These are phyloP conservation scores for Coprinopsis sp. DNA, from an alignment of 768 basidiomycete species.

Conservation along the genomic window DNA sequence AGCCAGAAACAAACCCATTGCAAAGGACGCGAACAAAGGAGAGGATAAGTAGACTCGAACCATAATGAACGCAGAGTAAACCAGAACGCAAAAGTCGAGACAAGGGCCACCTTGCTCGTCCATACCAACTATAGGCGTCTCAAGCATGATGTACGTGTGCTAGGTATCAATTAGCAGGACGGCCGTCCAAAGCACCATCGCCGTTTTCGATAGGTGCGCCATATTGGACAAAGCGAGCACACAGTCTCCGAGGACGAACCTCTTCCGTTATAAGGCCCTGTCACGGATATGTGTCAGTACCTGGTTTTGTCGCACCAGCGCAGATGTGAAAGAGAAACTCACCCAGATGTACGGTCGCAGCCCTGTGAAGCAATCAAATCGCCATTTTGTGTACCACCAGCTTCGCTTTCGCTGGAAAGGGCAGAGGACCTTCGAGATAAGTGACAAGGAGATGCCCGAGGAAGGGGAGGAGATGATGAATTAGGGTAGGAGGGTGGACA, in stretches of 20 bases:
- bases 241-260: conserved; percentile 82
- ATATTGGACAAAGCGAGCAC: conserved; percentile 71
- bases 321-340: background rate
- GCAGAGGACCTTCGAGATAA: conserved; percentile 44
- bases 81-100: too few relatives aligned
- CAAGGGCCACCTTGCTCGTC: conserved; percentile 56
- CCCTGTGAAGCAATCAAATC: conserved; percentile 51
- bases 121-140: conserved; percentile 75
- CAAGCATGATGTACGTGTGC: conserved; percentile 92
- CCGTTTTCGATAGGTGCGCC: conserved; percentile 45
- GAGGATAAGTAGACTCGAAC: too few relatives aligned
- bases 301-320: conserved; percentile 11
- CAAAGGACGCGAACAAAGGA: too few relatives aligned
- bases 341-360: conserved; percentile 64
- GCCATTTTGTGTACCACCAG: conserved; percentile 30
- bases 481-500: conserved; percentile 45
- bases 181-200: conserved; percentile 67
- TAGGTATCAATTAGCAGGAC: conserved; percentile 21
- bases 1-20: too few relatives aligned
- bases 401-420: conserved; percentile 51
- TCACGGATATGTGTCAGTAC: conserved; percentile 15
- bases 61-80: too few relatives aligned
- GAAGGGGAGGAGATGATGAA: conserved; percentile 72
- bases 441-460: conserved; percentile 68
- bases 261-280: conserved; percentile 93